Conservation (phyloP, 768 basidiomycete species). For the Serendipita indica region DNA sequence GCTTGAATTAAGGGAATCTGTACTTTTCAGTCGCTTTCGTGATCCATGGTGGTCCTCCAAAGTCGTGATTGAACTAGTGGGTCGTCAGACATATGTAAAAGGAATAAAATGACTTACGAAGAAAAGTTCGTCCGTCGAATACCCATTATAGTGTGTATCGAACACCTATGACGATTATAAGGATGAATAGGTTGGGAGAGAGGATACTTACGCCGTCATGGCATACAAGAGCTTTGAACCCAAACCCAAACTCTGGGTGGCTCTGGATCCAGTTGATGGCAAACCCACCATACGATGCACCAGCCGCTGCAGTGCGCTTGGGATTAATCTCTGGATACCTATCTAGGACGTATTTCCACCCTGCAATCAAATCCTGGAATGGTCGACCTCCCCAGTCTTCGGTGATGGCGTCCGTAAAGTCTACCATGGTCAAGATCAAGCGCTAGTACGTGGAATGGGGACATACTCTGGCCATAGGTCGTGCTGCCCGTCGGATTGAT, state of each 20-base stretch:
- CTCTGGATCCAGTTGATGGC: constrained; percentile 94
- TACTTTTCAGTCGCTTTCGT: constrained; percentile 25
- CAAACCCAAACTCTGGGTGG: constrained; percentile 73
- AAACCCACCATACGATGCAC: constrained; percentile 77
- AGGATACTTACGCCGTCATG: constrained; percentile 66
- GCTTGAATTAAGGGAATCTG: neutral
- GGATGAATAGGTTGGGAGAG: constrained; percentile 4
- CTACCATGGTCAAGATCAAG: constrained; percentile 24
- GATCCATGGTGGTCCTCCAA: constrained; percentile 74
- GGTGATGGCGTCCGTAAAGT: constrained; percentile 64
- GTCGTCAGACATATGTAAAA: constrained; percentile 7
- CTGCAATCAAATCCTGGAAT: constrained; percentile 58
- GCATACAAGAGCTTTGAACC: constrained; percentile 81
- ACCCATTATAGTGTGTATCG: constrained; percentile 65
- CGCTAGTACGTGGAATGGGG: constrained; percentile 1
- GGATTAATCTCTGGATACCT: constrained; percentile 43
- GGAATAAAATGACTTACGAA: constrained; percentile 40
- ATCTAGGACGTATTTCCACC: constrained; percentile 56
- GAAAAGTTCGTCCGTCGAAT: constrained; percentile 81
- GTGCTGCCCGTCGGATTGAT: constrained; percentile 94
- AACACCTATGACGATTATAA: constrained; percentile 37
- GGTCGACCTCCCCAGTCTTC: constrained; percentile 81
- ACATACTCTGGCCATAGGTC: constrained; percentile 72
- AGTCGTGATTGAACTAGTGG: constrained; percentile 67
- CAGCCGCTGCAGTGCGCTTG: constrained; percentile 52